Base-by-base conservation (phyloP, 495 filamentous ascomycete species). In the Penicillium herquei region DNA sequence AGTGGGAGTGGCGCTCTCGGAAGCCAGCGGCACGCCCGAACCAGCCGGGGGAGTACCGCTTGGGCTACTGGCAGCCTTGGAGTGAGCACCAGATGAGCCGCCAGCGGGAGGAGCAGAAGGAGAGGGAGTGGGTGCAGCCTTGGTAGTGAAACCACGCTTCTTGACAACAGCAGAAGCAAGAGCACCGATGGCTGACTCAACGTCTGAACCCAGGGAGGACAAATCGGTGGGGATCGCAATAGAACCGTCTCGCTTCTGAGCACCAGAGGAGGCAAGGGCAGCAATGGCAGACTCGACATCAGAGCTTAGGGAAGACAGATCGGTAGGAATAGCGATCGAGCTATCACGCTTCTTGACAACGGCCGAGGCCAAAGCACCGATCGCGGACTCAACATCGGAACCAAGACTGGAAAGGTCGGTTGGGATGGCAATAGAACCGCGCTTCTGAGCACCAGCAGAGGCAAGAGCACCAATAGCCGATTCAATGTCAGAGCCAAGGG, bases 141-240 rank as follows among this genome's bases (percentile, higher is more conserved):
- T 42, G 0, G 53, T 35, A 3, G 53, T 49, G 32, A 59, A 49
- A 17, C 37, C 48, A 14, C 49, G 48, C 48, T 57, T 57, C 49
- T 46, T 26, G 12, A 41, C 51, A 32, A 37, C 43, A 9, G 17
- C 51, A 47, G 45, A 49, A 1, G 45, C 12, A 16, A 50, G 33
- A 13, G n/a, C 48, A 6, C 51, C 40, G 11, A 34, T n/a, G 34
- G 52, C 44, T 21, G 52, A 37, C 47, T 59, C 37, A 7, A 51
- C 51, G 10, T 59, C 56, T 0, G 33, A 39, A 17, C 49, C 39
- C n/a, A 59, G 39, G 8, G 49, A 49, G 12, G 54, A 34, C 13
- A 61, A 40, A 34, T 50, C 54, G 3, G 50, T 61, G 11, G 62
- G 62, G 13, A 64, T 49, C 1, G 57, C 35, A 1, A 61, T 51